Conservation (phyloP, 805 yeast genomes). For the Zygosaccharomyces bisporus region DNA sequence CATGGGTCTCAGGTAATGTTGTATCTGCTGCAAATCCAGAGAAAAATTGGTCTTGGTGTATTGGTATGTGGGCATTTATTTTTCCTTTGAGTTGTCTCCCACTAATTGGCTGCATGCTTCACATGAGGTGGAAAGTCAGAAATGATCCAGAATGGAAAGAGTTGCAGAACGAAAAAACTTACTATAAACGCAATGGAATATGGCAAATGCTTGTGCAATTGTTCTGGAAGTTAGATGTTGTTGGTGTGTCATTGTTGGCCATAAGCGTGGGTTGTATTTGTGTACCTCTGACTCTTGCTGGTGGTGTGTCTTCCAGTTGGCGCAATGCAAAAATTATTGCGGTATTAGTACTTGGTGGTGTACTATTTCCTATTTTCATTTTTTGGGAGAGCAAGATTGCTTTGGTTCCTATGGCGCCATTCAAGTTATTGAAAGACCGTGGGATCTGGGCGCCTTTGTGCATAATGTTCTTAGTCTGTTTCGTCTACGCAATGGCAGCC, state of each 20-base stretch:
- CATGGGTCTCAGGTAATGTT: slow-evolving; percentile 71
- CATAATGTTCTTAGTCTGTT: slow-evolving; percentile 55
- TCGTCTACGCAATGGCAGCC: slow-evolving; percentile 64
- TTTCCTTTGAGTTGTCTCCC: slow-evolving; percentile 65
- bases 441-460: slow-evolving; percentile 68
- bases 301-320: slow-evolving; percentile 58
- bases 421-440: slow-evolving; percentile 55
- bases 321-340: slow-evolving; percentile 58
- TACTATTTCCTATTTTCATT: slow-evolving; percentile 53
- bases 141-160: slow-evolving; percentile 49
- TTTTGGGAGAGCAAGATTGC: slow-evolving; percentile 57
- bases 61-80: slow-evolving; percentile 77
- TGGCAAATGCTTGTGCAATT: slow-evolving; percentile 34
- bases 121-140: slow-evolving; percentile 55
- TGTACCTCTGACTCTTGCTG: slow-evolving; percentile 73
- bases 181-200: slow-evolving; percentile 38
- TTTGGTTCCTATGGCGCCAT: slow-evolving; percentile 60
- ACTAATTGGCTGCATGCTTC: slow-evolving; percentile 47
- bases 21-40: slow-evolving; percentile 36
- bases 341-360: slow-evolving; percentile 65
- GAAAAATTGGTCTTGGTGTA: slow-evolving; percentile 63
- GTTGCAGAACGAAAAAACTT: slow-evolving; percentile 40
- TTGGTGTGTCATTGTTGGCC: slow-evolving; percentile 56
- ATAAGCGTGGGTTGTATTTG: slow-evolving; percentile 60
- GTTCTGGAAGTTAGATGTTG: slow-evolving; percentile 63